phyloP scores from a whole-genome alignment of 164 flowering plant species.

The Kalanchoe fedtschenkoi region DNA sequence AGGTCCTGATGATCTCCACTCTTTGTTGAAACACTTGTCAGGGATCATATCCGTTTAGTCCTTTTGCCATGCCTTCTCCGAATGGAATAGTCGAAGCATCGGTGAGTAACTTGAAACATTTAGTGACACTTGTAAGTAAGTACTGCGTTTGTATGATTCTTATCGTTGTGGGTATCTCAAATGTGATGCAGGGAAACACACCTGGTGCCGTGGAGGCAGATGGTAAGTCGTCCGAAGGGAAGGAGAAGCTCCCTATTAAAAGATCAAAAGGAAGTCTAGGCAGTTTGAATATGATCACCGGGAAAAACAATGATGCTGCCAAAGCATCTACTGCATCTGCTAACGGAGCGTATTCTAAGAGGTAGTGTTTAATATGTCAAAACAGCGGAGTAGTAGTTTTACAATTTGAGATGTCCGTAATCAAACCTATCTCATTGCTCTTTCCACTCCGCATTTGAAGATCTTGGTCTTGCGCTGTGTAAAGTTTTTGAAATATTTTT shows the following conservation, averaged over 20 bases:
- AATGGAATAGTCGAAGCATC: constrained; percentile 75
- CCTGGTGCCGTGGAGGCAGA: constrained; percentile 54
- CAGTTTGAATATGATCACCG: constrained; percentile 56
- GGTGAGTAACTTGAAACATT: constrained; percentile 33
- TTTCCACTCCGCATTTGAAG: not conserved
- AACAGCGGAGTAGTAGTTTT: not conserved
- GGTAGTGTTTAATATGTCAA: constrained; percentile 30
- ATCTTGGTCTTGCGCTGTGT: not conserved
- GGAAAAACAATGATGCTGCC: constrained; percentile 41
- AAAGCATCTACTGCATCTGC: constrained; percentile 55
- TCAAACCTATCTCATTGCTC: not conserved
- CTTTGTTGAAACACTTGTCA: constrained; percentile 16
- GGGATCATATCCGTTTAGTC: constrained; percentile 92
- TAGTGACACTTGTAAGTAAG: not conserved
- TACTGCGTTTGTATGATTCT: not conserved
- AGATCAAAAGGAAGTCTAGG: constrained; percentile 78
- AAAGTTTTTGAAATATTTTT: not conserved
- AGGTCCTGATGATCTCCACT: not conserved
- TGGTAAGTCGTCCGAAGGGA: constrained; percentile 67
- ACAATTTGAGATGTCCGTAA: no score
- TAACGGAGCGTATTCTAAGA: constrained; percentile 72
- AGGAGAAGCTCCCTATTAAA: constrained; percentile 80
- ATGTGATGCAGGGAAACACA: constrained; percentile 36
- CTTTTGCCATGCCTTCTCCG: constrained; percentile 85
- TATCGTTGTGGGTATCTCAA: not conserved